Evolutionary conservation across 306 rosid species (phyloP).

Genomic region (Trifolium dubium): DNA sequence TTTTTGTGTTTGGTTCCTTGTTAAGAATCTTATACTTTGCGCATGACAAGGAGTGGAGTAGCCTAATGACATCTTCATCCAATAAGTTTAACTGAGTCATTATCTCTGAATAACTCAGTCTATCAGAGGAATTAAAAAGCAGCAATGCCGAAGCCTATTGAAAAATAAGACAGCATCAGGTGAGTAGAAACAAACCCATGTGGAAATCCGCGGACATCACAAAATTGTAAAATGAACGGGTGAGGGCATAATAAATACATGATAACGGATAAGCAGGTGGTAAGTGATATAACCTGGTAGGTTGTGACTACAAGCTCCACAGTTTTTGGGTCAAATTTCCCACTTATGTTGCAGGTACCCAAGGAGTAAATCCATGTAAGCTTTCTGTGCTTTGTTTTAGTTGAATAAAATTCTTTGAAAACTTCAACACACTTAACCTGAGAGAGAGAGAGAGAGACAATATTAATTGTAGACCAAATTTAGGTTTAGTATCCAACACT

Average conservation of each 20-base stretch:
- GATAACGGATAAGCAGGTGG: constrained; percentile 12
- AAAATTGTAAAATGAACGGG: constrained; percentile 24
- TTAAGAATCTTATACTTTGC: constrained; percentile 91
- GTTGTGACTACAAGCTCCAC: constrained; percentile 94
- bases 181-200: constrained; percentile 34
- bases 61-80: constrained; percentile 82
- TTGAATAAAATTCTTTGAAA: constrained; percentile 85
- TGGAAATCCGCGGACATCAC: constrained; percentile 15
- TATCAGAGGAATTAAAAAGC: constrained; percentile 84
- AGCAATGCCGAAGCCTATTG: constrained; percentile 84
- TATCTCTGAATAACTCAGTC: constrained; percentile 81
- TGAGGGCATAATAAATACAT: constrained; percentile 14
- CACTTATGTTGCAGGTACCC: constrained; percentile 86
- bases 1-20: constrained; percentile 84
- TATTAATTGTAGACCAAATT: constrained; percentile 33
- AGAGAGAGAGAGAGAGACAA: neutral
- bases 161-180: constrained; percentile 25
- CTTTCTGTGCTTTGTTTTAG: constrained; percentile 88
- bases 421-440: constrained; percentile 92
- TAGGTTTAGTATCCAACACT: constrained; percentile 33
- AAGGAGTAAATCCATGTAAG: constrained; percentile 94
- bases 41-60: constrained; percentile 91
- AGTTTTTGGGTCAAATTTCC: constrained; percentile 78
- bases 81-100: constrained; percentile 80
- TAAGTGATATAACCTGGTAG: constrained; percentile 70